Evolutionary conservation across 2,329 filamentous ascomycete genomes (phyloP).

Genomic region (Fusarium sp.): DNA sequence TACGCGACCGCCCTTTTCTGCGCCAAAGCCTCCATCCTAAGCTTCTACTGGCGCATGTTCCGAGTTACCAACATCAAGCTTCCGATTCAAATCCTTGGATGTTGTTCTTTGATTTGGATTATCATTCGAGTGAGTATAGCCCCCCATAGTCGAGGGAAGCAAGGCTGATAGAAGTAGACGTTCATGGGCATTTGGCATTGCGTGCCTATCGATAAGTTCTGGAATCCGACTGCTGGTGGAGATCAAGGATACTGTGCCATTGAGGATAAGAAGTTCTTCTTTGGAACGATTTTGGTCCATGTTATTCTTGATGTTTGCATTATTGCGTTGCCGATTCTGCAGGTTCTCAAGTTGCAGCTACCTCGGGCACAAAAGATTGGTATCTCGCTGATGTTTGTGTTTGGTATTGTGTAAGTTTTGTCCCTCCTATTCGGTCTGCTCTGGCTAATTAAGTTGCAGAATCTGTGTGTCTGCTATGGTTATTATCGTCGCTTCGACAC

Average conservation of each 20-base stretch:
- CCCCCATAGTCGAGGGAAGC: too few species aligned
- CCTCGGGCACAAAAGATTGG: slow-evolving; percentile 44
- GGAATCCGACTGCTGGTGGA: slow-evolving; percentile 20
- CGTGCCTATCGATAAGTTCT: slow-evolving; percentile 30
- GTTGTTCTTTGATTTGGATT: slow-evolving; percentile 43
- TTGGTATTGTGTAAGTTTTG: slow-evolving; percentile 46
- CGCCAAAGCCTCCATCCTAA: slow-evolving; percentile 45
- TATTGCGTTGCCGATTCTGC: slow-evolving; percentile 45
- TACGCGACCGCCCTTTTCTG: slow-evolving; percentile 46
- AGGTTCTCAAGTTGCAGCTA: slow-evolving; percentile 47
- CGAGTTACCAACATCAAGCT: slow-evolving; percentile 41
- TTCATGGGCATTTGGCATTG: slow-evolving; percentile 39
- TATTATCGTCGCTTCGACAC: slow-evolving; percentile 31
- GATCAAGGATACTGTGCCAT: slow-evolving; percentile 18
- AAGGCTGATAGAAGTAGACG: neutral
- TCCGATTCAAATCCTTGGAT: slow-evolving; percentile 44
- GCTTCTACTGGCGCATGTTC: slow-evolving; percentile 50
- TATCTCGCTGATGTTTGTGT: slow-evolving; percentile 46
- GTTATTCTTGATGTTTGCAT: slow-evolving; percentile 48
- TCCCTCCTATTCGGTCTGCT: fast-evolving
- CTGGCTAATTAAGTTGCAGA: neutral
- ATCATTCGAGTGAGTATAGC: slow-evolving; percentile 40
- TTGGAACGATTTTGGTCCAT: slow-evolving; percentile 48
- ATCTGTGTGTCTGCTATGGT: slow-evolving; percentile 39
- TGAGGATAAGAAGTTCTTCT: slow-evolving; percentile 49